Base-by-base conservation (phyloP, 305 asterid genomes). In the Fraxinus xanthoxyloides region DNA sequence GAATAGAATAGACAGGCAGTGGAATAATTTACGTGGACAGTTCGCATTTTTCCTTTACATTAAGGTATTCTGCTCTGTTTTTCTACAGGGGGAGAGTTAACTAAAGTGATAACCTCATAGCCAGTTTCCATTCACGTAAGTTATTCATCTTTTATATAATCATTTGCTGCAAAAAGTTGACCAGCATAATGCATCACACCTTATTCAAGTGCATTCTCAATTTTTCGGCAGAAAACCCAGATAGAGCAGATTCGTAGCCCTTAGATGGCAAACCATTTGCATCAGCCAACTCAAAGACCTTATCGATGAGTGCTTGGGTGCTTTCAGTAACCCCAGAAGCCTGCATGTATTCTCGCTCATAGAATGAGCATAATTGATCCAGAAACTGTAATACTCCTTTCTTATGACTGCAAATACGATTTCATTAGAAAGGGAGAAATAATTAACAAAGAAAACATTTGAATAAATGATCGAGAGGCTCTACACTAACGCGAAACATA, bases 111-210 rank as follows among this genome's bases (percentile, higher is more conserved):
- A 59, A 59, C 70, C 70, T 59, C 70, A 43, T 43, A 59, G 28
- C 28, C 30, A 6, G 13, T 21, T 23, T 59, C 70, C 70, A 59
- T 59, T 7, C 24, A 59, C 4, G 7, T 7, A 59, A 59, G 70
- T 23, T 21, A 59, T 92, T 96, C 99, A 86, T 93, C 98, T 87
- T 96, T 96, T 81, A 96, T 91, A 84, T 98, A 91, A 70, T 92
- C 98, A 84, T 94, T 84, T 94, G 90, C 98, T 94, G 97, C 91
- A 43, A 77, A 40, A 48, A 72, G 77, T 75, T 32, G 61, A 82
- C 54, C 76, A 72, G 79, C 85, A 78, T 72, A 69, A 69, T 69
- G 38, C 17, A 69, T 30, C 75, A 15, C 75, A 97, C 99, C 98
- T 92, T 92, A 21, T 89, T 90, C 84, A 92, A 85, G 87, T 89